Base-by-base conservation (phyloP, 768 basidiomycete genomes). In the Chalciporus sphaerocephalus region DNA sequence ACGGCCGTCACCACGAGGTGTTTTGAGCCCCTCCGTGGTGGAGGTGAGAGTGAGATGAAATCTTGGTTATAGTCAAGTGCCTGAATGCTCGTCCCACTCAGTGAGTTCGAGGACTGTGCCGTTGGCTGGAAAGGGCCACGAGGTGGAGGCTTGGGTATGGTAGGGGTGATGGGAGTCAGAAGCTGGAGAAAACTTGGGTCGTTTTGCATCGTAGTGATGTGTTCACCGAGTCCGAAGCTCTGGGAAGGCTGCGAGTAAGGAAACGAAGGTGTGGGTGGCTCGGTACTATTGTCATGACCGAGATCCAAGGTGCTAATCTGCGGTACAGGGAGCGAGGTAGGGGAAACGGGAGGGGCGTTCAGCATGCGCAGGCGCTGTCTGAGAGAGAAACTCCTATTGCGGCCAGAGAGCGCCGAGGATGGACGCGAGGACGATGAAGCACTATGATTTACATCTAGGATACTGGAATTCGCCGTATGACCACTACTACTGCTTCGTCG, bases 301-400 rank as follows among this genome's bases (percentile, higher is more conserved):
- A 56, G 57, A 53, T 51, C 61, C 10, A 61, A 53, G 6, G 61
- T 52, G 40, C 61, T 63, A 2, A 58, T 48, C 8, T 61, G 58
- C 25, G 61, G 51, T 11, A 62, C 52, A 23, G 54, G 53, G 13
- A 55, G 48, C 12, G 62, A 46, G 3, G 68, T 50, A 10, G 67
- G 49, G 3, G 69, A 56, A 23, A 61, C 39, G 9, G 80, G 65
- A 18, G 83, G 83, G 4, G 82, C 73, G 56, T 83, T 87, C 40
- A 81, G 74, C 40, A 84, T 80, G 40, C 87, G 81, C 43, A 87
- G 56, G 25, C 87, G 83, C 50, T 79, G 79, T 54, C 74, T 79
- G 53, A 87, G 54, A 10, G 81, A 79, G 2, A 73, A 52, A 58
- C 52, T 47, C 56, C 53, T 40, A 17, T 25, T 48, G 21, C 37